These are phyloP conservation scores for Xylariaceae sp. DNA, from an alignment of 2,329 filamentous ascomycete genomes.

Conservation along the genomic window DNA sequence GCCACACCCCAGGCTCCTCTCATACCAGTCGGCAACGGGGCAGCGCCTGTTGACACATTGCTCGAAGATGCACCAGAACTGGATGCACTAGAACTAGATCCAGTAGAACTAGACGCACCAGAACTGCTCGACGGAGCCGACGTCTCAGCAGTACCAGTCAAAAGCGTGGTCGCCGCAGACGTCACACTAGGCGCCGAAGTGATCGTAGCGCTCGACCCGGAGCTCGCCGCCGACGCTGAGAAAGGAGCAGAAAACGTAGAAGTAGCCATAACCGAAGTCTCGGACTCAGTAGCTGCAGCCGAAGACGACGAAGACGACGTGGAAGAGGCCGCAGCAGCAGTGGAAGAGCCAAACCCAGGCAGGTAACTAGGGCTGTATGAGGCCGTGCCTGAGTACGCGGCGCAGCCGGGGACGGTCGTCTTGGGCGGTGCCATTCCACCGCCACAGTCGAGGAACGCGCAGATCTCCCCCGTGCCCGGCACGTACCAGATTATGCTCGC, in stretches of 20 bases:
- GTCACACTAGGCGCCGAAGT: constrained; percentile 2
- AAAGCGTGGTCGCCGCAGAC: not conserved
- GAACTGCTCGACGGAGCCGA: not conserved
- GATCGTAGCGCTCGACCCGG: not conserved
- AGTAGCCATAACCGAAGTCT: too few relatives aligned
- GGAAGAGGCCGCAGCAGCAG: constrained; percentile 2
- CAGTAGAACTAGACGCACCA: not conserved
- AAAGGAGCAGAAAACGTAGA: too few relatives aligned
- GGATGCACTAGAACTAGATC: too few relatives aligned
- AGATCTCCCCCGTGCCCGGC: constrained; percentile 61
- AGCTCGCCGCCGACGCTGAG: constrained; percentile 2
- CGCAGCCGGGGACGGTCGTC: constrained; percentile 59
- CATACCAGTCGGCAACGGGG: too few relatives aligned
- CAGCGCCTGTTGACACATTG: too few relatives aligned
- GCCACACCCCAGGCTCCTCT: too few relatives aligned
- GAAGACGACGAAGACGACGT: not conserved
- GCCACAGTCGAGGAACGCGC: constrained; percentile 62
- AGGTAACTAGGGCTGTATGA: constrained; percentile 51
- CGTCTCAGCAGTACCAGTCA: constrained; percentile 1
- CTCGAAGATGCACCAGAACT: too few relatives aligned
- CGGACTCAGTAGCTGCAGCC: too few relatives aligned
- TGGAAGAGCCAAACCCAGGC: constrained; percentile 26
- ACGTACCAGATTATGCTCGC: constrained; percentile 56
- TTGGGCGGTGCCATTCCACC: constrained; percentile 63
- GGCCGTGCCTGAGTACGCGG: constrained; percentile 50